Evolutionary conservation across 2,329 filamentous ascomycete genomes (phyloP).

Genomic region (Xylariales sp.): DNA sequence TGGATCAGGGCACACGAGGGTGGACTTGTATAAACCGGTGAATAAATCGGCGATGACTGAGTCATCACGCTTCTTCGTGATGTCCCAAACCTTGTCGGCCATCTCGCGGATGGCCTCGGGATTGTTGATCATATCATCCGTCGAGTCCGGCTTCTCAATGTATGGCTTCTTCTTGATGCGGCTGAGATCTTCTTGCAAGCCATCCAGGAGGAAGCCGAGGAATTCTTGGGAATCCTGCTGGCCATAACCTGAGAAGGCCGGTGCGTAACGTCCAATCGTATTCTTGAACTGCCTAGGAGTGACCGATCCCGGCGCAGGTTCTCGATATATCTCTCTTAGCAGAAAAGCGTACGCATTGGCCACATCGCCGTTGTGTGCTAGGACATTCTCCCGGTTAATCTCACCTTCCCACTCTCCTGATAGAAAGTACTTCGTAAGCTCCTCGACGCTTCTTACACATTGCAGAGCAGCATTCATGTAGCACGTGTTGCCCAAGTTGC

Average conservation of each 20-base stretch:
- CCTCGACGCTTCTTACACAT: conserved; percentile 88
- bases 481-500: conserved; percentile 93
- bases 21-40: conserved; percentile 97
- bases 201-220: conserved; percentile 88
- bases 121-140: conserved; percentile 89
- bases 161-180: conserved; percentile 94
- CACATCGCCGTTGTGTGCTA: conserved; percentile 81
- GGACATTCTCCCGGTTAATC: conserved; percentile 78
- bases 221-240: conserved; percentile 99
- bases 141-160: conserved; percentile 95
- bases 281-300: conserved; percentile 79
- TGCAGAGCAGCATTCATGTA: conserved; percentile 99
- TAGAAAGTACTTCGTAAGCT: conserved; percentile 89
- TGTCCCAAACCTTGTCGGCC: conserved; percentile 84
- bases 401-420: conserved; percentile 70
- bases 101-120: conserved; percentile 76
- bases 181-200: conserved; percentile 91
- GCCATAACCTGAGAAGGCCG: conserved; percentile 87
- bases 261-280: conserved; percentile 74
- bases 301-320: conserved; percentile 61
- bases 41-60: conserved; percentile 95
- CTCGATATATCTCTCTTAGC: conserved; percentile 73
- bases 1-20: conserved; percentile 74
- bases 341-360: conserved; percentile 79
- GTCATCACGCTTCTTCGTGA: conserved; percentile 88